A percentile compares a stretch with the other conserved stretches of the same genome.
These are phyloP conservation scores for Colletotrichum siamense DNA, from an alignment of 2,329 filamentous ascomycete genomes.

Conservation along the genomic window DNA sequence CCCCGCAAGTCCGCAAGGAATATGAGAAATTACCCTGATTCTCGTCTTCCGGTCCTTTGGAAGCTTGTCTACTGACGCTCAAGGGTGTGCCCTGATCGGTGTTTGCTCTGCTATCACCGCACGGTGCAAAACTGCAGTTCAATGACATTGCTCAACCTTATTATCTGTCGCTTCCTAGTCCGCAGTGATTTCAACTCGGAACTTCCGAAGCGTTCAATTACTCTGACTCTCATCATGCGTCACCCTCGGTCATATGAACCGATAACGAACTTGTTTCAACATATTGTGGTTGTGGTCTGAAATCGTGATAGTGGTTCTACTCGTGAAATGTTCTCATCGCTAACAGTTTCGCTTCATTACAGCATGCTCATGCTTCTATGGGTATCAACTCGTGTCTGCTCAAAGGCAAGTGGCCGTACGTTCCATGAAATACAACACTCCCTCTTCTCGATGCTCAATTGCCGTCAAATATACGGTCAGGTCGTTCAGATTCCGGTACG, in stretches of 20 bases:
- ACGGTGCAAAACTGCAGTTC: neutral
- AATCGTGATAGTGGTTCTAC: neutral
- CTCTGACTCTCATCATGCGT: neutral
- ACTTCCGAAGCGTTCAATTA: neutral
- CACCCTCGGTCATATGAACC: neutral
- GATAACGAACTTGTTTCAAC: neutral
- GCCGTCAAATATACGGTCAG: conserved; percentile 12
- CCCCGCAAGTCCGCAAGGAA: neutral
- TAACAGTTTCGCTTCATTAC: neutral
- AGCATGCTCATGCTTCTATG: neutral
- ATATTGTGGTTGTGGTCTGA: neutral
- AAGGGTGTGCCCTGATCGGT: neutral
- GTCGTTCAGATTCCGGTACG: neutral
- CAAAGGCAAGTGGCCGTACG: neutral
- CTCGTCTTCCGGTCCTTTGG: neutral
- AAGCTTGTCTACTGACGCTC: neutral
- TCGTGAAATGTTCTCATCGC: neutral
- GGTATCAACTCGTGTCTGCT: neutral
- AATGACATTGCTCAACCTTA: neutral
- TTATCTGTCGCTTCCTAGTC: neutral
- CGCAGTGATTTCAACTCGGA: neutral
- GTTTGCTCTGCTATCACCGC: neutral
- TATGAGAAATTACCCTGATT: neutral
- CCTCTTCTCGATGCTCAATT: neutral
- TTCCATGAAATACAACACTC: neutral